Percentiles rank a stretch among this genome's conserved stretches.
These are phyloP conservation scores for Hysterium pulicare DNA, from an alignment of 2,329 filamentous ascomycete species.

Conservation along the genomic window DNA sequence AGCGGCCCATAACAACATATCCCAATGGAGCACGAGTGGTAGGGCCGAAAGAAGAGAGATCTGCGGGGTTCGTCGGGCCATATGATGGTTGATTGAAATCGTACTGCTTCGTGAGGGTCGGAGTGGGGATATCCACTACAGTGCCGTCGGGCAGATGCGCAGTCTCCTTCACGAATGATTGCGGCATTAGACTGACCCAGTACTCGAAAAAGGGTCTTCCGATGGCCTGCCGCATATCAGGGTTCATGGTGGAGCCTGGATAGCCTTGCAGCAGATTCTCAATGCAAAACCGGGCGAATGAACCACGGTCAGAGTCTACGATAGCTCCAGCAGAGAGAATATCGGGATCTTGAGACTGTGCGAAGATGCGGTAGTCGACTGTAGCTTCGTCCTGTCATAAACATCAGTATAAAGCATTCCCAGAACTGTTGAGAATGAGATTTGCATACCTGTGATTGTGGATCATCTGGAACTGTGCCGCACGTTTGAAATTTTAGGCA, in stretches of 20 bases:
- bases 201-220: slow-evolving; percentile 39
- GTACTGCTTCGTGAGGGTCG: slow-evolving; percentile 16
- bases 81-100: slow-evolving; percentile 21
- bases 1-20: slow-evolving; percentile 40
- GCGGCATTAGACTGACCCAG: slow-evolving; percentile 36
- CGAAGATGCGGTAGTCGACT: slow-evolving; percentile 23
- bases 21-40: slow-evolving; percentile 36
- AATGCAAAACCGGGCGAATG: slow-evolving; percentile 19
- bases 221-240: slow-evolving; percentile 22
- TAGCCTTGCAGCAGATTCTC: slow-evolving; percentile 19
- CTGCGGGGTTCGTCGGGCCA: slow-evolving; percentile 10
- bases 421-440: too few relatives aligned
- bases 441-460: too few relatives aligned
- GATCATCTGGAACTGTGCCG: slow-evolving; percentile 16
- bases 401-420: too few relatives aligned
- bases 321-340: slow-evolving; percentile 15
- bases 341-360: slow-evolving; percentile 17
- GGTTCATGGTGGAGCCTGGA: slow-evolving; percentile 18
- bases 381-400: slow-evolving; percentile 25
- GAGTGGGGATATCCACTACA: slow-evolving; percentile 16
- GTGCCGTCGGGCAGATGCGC: slow-evolving; percentile 27
- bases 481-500: slow-evolving; percentile 47
- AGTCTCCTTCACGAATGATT: slow-evolving; percentile 23
- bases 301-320: slow-evolving; percentile 15
- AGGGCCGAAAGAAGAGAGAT: slow-evolving; percentile 22